phyloP scores from a whole-genome alignment of 2,329 filamentous ascomycete genomes.

The Grosmannia serpens region DNA sequence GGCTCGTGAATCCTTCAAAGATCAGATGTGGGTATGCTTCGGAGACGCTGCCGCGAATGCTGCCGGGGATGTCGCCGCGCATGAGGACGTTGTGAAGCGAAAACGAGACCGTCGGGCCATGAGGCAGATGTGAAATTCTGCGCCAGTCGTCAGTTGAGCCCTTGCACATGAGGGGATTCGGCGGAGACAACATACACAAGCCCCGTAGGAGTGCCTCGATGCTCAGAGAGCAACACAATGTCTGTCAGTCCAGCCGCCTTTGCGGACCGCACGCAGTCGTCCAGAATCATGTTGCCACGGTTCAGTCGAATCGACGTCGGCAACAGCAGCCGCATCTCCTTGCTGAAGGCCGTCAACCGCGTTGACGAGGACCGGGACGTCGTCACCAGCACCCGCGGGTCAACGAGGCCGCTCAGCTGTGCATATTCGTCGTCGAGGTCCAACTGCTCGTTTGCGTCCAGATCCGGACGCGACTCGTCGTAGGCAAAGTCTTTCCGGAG shows the following conservation, averaged over 20 bases:
- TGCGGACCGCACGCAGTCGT: conserved; percentile 73
- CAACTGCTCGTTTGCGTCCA: conserved; percentile 54
- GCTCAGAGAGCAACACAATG: conserved; percentile 79
- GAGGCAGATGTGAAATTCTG: conserved; percentile 76
- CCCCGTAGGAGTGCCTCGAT: conserved; percentile 83
- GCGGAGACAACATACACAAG: conserved; percentile 27
- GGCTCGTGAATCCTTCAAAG: conserved; percentile 84
- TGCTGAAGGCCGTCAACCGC: conserved; percentile 77
- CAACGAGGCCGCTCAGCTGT: conserved; percentile 79
- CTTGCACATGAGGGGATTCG: not conserved
- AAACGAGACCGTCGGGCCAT: conserved; percentile 75
- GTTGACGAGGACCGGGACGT: conserved; percentile 83
- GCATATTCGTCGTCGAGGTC: conserved; percentile 85
- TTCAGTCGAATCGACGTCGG: conserved; percentile 84
- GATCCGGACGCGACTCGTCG: conserved; percentile 68
- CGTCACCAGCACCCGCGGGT: conserved; percentile 68
- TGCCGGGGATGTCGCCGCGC: conserved; percentile 83
- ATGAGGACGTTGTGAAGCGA: conserved; percentile 86
- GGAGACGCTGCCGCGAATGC: conserved; percentile 73
- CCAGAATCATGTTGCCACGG: conserved; percentile 78
- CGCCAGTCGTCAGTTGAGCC: not conserved
- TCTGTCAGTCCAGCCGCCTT: conserved; percentile 73
- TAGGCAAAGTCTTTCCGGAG: conserved; percentile 85
- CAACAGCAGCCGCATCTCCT: conserved; percentile 63
- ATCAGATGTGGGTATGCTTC: conserved; percentile 92